These are phyloP conservation scores for Lichtheimia ornata DNA, from an alignment of 371 early-diverging fungal genomes.

Conservation along the genomic window DNA sequence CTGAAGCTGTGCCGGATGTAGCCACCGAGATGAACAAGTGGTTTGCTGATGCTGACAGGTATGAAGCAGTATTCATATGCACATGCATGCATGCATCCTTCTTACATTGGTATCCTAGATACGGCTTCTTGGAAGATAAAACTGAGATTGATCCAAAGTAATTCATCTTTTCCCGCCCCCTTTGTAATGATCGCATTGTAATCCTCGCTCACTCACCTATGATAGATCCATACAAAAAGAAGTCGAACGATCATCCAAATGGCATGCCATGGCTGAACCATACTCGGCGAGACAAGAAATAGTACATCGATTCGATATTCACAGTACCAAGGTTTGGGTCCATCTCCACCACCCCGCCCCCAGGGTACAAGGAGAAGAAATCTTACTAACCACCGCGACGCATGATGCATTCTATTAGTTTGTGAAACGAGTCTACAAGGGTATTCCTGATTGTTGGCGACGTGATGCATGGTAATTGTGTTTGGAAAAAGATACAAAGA, in stretches of 20 bases:
- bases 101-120: slow-evolving; percentile 23
- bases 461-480: slow-evolving; percentile 58
- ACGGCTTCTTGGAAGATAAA: slow-evolving; percentile 44
- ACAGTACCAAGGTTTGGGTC: slow-evolving; percentile 31
- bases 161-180: slow-evolving; percentile 21
- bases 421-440: slow-evolving; percentile 57
- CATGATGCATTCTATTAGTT: slow-evolving; percentile 33
- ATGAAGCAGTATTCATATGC: background rate
- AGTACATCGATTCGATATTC: too few relatives aligned
- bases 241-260: slow-evolving; percentile 49
- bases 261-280: slow-evolving; percentile 56
- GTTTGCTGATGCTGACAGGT: slow-evolving; percentile 52
- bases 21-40: slow-evolving; percentile 52
- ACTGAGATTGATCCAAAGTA: slow-evolving; percentile 1
- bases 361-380: slow-evolving; percentile 36
- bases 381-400: background rate
- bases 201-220: too few relatives aligned
- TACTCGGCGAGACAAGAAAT: slow-evolving; percentile 21
- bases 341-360: slow-evolving; percentile 28
- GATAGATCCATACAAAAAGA: slow-evolving; percentile 29
- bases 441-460: slow-evolving; percentile 70
- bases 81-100: background rate
- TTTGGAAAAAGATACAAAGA: background rate
- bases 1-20: slow-evolving; percentile 23
- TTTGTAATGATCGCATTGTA: too few relatives aligned